phyloP scores from a whole-genome alignment of 805 yeast genomes.

The Starmerella khaoyaiensis region DNA sequence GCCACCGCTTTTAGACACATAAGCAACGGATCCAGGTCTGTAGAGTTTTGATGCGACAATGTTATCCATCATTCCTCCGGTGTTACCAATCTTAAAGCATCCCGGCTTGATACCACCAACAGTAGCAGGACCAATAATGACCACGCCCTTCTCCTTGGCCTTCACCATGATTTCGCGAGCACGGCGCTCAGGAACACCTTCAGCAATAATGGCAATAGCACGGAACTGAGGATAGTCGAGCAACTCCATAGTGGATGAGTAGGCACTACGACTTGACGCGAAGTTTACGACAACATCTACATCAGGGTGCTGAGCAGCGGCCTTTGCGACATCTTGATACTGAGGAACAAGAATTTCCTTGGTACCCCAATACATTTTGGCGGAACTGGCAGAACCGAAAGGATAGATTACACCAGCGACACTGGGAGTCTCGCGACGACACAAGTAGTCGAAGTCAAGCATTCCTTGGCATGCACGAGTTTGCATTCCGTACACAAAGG shows the following conservation, averaged over 20 bases:
- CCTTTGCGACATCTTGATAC: constrained; percentile 33
- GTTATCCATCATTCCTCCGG: constrained; percentile 41
- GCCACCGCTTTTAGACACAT: constrained; percentile 38
- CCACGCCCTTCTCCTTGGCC: constrained; percentile 35
- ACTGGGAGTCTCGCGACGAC: constrained; percentile 35
- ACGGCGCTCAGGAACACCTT: constrained; percentile 39
- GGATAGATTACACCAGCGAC: constrained; percentile 38
- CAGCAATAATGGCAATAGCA: constrained; percentile 38
- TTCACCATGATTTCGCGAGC: constrained; percentile 35
- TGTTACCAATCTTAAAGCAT: constrained; percentile 38
- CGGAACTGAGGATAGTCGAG: constrained; percentile 35
- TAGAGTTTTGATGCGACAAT: constrained; percentile 37
- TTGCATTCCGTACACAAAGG: constrained; percentile 36
- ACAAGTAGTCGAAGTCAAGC: constrained; percentile 37
- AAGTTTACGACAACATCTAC: constrained; percentile 38
- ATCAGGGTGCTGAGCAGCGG: constrained; percentile 35
- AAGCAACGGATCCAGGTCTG: constrained; percentile 38
- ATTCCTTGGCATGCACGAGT: constrained; percentile 39
- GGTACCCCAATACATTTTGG: constrained; percentile 40
- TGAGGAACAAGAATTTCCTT: constrained; percentile 36
- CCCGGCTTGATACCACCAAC: constrained; percentile 41
- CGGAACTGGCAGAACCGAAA: constrained; percentile 35
- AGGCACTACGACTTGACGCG: constrained; percentile 36
- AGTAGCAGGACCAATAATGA: constrained; percentile 38
- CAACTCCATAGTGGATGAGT: constrained; percentile 37